Percentiles rank a stretch among this genome's conserved stretches.
Evolutionary conservation across 192 early-diverging fungal species (phyloP).

Genomic region (Coemansia sp.): DNA sequence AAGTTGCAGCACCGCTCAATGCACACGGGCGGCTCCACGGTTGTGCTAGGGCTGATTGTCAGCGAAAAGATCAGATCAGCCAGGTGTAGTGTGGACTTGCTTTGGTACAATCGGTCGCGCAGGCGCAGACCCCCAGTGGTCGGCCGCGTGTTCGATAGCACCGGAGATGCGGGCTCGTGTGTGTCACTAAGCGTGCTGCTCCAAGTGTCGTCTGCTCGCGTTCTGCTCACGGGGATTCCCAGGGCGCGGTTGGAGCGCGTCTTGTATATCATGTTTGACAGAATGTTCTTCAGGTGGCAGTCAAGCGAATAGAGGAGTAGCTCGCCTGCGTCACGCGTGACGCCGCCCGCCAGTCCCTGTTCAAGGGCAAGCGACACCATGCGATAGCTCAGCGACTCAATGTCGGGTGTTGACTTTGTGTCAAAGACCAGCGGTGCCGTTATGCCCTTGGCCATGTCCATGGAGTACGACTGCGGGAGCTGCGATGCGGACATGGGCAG

Average conservation of each 20-base stretch:
- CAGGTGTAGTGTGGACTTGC: slow-evolving; percentile 50
- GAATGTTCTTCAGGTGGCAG: slow-evolving; percentile 67
- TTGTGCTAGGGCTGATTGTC: slow-evolving; percentile 61
- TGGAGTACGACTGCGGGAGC: slow-evolving; percentile 54
- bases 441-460: slow-evolving; percentile 67
- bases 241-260: slow-evolving; percentile 62
- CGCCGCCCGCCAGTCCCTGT: slow-evolving; percentile 66
- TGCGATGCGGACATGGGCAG: slow-evolving; percentile 53
- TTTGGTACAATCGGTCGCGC: slow-evolving; percentile 49
- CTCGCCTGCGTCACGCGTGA: slow-evolving; percentile 61
- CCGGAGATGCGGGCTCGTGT: neutral
- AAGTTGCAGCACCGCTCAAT: slow-evolving; percentile 61
- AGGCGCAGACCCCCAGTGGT: slow-evolving; percentile 44
- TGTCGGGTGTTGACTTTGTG: slow-evolving; percentile 64
- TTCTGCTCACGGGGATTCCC: slow-evolving; percentile 50
- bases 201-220: neutral
- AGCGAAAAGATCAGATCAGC: slow-evolving; percentile 67
- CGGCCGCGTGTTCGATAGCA: neutral
- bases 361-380: slow-evolving; percentile 71
- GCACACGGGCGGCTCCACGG: slow-evolving; percentile 64
- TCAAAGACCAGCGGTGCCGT: slow-evolving; percentile 67
- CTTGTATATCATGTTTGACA: slow-evolving; percentile 69
- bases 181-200: neutral
- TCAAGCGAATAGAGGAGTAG: slow-evolving; percentile 68
- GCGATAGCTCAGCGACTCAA: slow-evolving; percentile 62